Conservation (phyloP, 208 protist species). For the Tritrichomonas musculus region DNA sequence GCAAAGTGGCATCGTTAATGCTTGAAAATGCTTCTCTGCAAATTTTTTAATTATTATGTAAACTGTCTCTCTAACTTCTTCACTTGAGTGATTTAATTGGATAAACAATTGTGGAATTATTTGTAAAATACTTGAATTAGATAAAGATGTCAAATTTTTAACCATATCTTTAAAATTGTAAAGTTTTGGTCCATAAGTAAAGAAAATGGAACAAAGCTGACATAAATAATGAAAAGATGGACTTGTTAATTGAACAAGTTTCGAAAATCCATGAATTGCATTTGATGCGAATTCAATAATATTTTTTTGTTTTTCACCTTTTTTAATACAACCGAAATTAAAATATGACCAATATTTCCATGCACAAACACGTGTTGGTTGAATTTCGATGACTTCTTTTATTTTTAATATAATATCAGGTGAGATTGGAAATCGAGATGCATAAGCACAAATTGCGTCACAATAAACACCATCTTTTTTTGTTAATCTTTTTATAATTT, state of each 20-base stretch:
- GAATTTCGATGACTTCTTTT: background rate
- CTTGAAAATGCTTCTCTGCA: background rate
- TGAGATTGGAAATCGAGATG: background rate
- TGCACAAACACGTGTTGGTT: background rate
- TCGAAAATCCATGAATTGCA: background rate
- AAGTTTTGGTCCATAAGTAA: background rate
- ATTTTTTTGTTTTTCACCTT: background rate
- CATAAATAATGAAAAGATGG: background rate
- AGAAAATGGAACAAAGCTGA: background rate
- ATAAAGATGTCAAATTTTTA: background rate
- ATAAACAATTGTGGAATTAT: background rate
- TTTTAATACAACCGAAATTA: background rate
- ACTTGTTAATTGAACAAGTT: background rate
- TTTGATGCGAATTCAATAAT: background rate
- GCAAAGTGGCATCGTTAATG: background rate
- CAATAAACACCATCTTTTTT: background rate
- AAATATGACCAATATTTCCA: slow-evolving; percentile 1
- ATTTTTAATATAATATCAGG: background rate
- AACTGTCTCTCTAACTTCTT: background rate
- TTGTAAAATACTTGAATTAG: background rate
- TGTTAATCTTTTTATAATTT: background rate
- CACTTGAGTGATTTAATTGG: background rate
- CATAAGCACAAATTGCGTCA: background rate
- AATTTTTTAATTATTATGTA: background rate
- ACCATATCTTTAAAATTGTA: background rate